Evolutionary conservation across 78 protist genomes (phyloP).

Genomic region (Chrysochromulina tobinii): DNA sequence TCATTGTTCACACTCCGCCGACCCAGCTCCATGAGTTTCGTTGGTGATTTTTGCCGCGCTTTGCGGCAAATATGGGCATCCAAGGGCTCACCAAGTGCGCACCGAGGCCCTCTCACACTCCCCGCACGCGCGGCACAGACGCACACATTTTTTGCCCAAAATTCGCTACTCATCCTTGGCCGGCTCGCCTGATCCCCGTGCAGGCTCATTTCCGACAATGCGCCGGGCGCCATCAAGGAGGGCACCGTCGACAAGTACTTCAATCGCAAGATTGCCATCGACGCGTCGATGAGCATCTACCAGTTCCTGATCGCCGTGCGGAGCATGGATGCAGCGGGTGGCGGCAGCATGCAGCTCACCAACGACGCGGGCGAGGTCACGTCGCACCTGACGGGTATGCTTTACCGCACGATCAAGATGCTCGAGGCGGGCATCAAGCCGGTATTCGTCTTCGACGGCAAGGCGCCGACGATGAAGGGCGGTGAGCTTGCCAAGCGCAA

Average conservation of each 20-base stretch:
- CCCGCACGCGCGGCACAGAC: too few relatives aligned
- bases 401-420: constrained; percentile 94
- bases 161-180: too few relatives aligned
- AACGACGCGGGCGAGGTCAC: constrained; percentile 90
- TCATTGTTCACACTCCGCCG: too few relatives aligned
- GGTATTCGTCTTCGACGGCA: constrained; percentile 98
- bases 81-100: constrained; percentile 72
- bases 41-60: too few relatives aligned
- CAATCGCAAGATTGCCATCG: constrained; percentile 89
- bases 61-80: constrained; percentile 86
- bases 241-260: constrained; percentile 81
- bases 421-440: constrained; percentile 95
- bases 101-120: too few relatives aligned
- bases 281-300: constrained; percentile 92
- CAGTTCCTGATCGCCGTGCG: constrained; percentile 90
- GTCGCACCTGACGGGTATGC: constrained; percentile 84
- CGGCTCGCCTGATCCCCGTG: too few relatives aligned
- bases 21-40: too few relatives aligned
- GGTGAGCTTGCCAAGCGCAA: constrained; percentile 91
- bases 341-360: constrained; percentile 54
- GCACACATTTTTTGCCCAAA: too few relatives aligned
- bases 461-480: constrained; percentile 91
- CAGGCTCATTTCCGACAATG: constrained; percentile 74
- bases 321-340: background rate
- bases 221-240: constrained; percentile 77